These are phyloP conservation scores for Carex kokanica DNA, from an alignment of 176 grass and related monocot genomes.

Conservation along the genomic window DNA sequence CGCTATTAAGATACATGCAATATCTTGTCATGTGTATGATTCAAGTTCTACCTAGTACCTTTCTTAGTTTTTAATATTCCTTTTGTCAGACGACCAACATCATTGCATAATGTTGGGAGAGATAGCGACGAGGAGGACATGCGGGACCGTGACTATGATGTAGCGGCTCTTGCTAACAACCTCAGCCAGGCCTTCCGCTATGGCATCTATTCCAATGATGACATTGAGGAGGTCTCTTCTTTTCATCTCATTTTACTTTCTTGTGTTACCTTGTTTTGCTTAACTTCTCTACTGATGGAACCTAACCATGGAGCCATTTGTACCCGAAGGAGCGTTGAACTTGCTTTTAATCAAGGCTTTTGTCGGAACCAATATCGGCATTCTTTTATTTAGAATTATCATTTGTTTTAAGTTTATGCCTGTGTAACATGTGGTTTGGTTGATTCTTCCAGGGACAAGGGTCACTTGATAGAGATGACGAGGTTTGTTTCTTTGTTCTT, in stretches of 20 bases:
- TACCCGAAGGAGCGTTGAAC: too few species aligned
- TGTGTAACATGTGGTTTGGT: slow-evolving; percentile 20
- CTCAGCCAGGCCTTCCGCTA: slow-evolving; percentile 93
- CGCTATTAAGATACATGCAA: not conserved
- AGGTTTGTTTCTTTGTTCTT: slow-evolving; percentile 48
- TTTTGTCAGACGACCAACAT: slow-evolving; percentile 74
- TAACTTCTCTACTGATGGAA: too few species aligned
- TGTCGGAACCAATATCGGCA: too few species aligned
- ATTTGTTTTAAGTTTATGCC: not conserved
- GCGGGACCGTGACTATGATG: slow-evolving; percentile 94
- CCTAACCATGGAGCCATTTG: too few species aligned
- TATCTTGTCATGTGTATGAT: not conserved
- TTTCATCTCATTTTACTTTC: not conserved
- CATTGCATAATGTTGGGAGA: slow-evolving; percentile 77
- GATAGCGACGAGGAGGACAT: slow-evolving; percentile 98
- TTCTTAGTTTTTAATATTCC: not conserved
- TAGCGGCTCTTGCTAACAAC: slow-evolving; percentile 90
- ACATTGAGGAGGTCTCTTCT: slow-evolving; percentile 64
- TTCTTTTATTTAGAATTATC: too few species aligned
- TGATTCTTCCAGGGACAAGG: slow-evolving; percentile 75
- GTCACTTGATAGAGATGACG: slow-evolving; percentile 91
- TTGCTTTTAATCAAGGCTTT: too few species aligned
- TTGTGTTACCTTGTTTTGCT: slow-evolving; percentile 9
- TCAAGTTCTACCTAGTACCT: not conserved
- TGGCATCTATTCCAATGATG: slow-evolving; percentile 87